phyloP scores from a whole-genome alignment of 495 filamentous ascomycete species.

The Aspergillus ostianus region DNA sequence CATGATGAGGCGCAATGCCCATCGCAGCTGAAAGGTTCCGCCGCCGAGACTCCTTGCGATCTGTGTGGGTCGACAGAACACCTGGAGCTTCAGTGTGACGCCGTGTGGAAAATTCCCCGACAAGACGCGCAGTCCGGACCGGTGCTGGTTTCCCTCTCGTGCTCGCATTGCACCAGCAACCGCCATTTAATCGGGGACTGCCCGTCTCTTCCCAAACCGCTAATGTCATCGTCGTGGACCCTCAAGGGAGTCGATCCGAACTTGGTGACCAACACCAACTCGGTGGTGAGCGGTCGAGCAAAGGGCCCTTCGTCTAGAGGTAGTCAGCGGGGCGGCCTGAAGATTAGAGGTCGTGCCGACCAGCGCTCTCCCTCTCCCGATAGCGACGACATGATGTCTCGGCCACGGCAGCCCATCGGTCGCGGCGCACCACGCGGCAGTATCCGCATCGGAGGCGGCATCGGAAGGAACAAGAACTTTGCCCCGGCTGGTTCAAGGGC shows the following conservation, averaged over 20 bases:
- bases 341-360: conserved; percentile 28
- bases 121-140: conserved; percentile 22
- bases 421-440: conserved; percentile 25
- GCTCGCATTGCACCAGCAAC: conserved; percentile 45
- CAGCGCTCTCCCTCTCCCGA: conserved; percentile 22
- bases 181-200: conserved; percentile 51
- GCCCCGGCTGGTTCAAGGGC: conserved; percentile 11
- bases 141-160: conserved; percentile 44
- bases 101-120: conserved; percentile 37
- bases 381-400: conserved; percentile 30
- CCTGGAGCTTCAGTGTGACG: conserved; percentile 43
- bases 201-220: conserved; percentile 25
- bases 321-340: conserved; percentile 20
- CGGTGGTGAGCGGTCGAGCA: conserved; percentile 16
- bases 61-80: conserved; percentile 43
- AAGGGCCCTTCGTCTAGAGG: conserved; percentile 8
- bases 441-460: conserved; percentile 29
- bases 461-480: conserved; percentile 24
- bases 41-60: conserved; percentile 43
- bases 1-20: conserved; percentile 39
- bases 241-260: conserved; percentile 34
- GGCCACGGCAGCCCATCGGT: conserved; percentile 20
- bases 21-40: conserved; percentile 37
- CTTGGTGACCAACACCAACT: conserved; percentile 38
- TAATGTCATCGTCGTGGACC: conserved; percentile 34